Conservation (phyloP, 1,139 yeast species). For the Diutina mesorugosa region DNA sequence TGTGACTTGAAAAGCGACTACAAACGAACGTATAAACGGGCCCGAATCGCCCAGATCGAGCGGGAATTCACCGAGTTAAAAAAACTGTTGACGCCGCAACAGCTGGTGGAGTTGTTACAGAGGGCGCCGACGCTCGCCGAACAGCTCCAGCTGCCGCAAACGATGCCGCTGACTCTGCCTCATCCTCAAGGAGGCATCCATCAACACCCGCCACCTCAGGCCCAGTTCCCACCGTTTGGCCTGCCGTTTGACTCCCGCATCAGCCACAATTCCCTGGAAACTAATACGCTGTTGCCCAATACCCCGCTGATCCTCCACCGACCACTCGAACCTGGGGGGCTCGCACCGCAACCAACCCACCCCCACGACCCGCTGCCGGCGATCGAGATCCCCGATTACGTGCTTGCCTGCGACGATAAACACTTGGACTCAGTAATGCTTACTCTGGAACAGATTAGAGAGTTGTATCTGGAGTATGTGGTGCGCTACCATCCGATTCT, state of each 20-base stretch:
- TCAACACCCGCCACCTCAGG: neutral
- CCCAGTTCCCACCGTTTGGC: neutral
- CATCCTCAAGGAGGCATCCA: neutral
- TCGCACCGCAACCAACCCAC: neutral
- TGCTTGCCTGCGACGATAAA: constrained; percentile 47
- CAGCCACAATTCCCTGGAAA: neutral
- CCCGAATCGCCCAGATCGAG: constrained; percentile 75
- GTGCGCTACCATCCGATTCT: constrained; percentile 67
- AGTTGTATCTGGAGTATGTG: constrained; percentile 61
- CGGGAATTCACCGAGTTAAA: constrained; percentile 61
- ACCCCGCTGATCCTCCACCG: neutral
- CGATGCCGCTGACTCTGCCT: neutral
- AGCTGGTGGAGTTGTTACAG: constrained; percentile 13
- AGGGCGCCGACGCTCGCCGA: neutral
- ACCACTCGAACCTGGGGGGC: neutral
- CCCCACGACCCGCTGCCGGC: constrained; percentile 1
- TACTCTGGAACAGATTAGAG: constrained; percentile 44
- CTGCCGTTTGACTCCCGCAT: neutral
- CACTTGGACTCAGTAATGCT: constrained; percentile 55
- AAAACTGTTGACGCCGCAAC: constrained; percentile 38
- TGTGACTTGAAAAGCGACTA: constrained; percentile 74
- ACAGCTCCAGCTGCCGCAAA: neutral
- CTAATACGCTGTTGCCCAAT: neutral
- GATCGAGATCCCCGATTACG: constrained; percentile 20
- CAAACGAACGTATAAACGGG: constrained; percentile 81